Percentiles rank a stretch among this genome's conserved stretches.
phyloP scores from a whole-genome alignment of 1,284 basidiomycete genomes.

The Sparassis latifolia region DNA sequence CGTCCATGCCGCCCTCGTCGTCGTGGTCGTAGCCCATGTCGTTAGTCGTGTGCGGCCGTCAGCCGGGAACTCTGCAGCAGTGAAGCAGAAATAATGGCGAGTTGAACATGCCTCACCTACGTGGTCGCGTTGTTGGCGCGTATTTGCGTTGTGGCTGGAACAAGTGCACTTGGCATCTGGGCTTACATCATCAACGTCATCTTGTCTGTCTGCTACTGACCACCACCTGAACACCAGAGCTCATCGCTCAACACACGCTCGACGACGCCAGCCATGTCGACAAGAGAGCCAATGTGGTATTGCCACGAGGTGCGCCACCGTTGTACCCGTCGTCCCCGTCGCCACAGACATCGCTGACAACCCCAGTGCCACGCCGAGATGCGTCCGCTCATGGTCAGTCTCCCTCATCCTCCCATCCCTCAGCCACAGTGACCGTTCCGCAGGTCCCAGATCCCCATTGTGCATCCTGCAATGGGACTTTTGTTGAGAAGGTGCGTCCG shows the following conservation, averaged over 20 bases:
- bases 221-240: conserved; percentile 6
- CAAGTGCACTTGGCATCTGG: too few species aligned
- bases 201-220: conserved; percentile 4
- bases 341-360: conserved; percentile 5
- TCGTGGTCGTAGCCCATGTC: conserved; percentile 22
- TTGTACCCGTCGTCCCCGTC: conserved; percentile 2
- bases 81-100: neutral
- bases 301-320: conserved; percentile 56
- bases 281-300: conserved; percentile 66
- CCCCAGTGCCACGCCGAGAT: conserved; percentile 71
- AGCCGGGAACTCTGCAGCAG: neutral
- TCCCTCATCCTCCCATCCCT: neutral
- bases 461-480: conserved; percentile 62
- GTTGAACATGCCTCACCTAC: conserved; percentile 1
- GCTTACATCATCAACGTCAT: conserved; percentile 4
- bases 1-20: conserved; percentile 25
- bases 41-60: conserved; percentile 1
- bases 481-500: conserved; percentile 63
- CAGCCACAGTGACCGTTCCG: conserved; percentile 5
- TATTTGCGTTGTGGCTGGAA: conserved; percentile 15
- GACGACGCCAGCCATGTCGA: conserved; percentile 41
- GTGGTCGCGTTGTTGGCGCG: conserved; percentile 14
- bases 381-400: conserved; percentile 69
- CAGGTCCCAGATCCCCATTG: conserved; percentile 73
- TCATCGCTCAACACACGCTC: neutral